Conservation (phyloP, 2,329 filamentous ascomycete genomes). For the Xylaria hypoxylon region DNA sequence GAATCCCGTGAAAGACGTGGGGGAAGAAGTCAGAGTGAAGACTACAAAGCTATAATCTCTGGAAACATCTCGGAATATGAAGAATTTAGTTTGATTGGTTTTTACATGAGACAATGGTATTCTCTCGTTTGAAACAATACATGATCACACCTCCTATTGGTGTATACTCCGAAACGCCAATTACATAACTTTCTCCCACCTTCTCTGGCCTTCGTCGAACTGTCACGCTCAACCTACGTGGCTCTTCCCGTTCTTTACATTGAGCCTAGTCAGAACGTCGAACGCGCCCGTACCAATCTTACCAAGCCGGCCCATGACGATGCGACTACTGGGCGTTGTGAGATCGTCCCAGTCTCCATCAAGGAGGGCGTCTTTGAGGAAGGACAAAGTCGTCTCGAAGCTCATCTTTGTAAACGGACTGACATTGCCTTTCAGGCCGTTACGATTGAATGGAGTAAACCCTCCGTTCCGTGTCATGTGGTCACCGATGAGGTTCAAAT, state of each 20-base stretch:
- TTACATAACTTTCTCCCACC: constrained; percentile 2
- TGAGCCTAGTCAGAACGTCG: constrained; percentile 79
- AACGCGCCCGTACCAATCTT: constrained; percentile 91
- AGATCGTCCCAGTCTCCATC: constrained; percentile 93
- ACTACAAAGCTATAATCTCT: neutral
- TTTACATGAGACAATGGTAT: constrained; percentile 14
- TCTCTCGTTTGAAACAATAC: constrained; percentile 11
- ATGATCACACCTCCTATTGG: neutral
- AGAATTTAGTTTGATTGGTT: constrained; percentile 6
- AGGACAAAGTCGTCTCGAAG: constrained; percentile 96
- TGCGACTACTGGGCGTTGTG: constrained; percentile 83
- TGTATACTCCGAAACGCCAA: constrained; percentile 29
- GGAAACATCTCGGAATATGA: neutral
- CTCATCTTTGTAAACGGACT: constrained; percentile 99
- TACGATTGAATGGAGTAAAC: constrained; percentile 93
- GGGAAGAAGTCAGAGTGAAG: neutral
- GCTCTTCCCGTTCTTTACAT: constrained; percentile 61
- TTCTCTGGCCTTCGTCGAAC: constrained; percentile 8
- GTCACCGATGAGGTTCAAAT: constrained; percentile 95
- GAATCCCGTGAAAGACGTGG: neutral
- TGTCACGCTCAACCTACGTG: constrained; percentile 38
- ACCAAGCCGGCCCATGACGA: constrained; percentile 86
- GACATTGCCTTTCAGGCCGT: constrained; percentile 84
- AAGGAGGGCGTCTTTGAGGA: constrained; percentile 90
- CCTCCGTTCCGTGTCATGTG: constrained; percentile 95